Conservation (phyloP, 1,139 yeast species). For the Taphrina communis region DNA sequence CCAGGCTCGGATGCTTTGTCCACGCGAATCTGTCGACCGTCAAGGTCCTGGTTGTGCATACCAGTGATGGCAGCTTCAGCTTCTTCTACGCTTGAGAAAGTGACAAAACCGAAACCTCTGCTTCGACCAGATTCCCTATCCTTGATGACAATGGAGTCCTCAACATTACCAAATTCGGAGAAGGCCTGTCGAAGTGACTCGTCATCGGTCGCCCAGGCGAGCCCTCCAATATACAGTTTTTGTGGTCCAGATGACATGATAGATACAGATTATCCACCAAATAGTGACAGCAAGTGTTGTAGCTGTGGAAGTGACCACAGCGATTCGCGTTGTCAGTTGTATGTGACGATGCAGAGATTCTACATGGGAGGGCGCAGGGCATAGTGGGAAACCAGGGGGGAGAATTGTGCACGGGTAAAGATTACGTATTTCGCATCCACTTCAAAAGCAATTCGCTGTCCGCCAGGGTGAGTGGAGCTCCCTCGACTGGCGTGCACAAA, state of each 20-base stretch:
- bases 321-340: no score
- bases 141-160: slow-evolving; percentile 41
- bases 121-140: slow-evolving; percentile 40
- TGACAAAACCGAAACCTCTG: slow-evolving; percentile 41
- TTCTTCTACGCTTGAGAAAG: slow-evolving; percentile 28
- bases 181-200: slow-evolving; percentile 34
- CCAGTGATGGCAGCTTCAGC: slow-evolving; percentile 40
- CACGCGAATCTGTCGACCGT: slow-evolving; percentile 40
- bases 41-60: slow-evolving; percentile 40
- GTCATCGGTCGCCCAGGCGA: slow-evolving; percentile 41
- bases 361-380: neutral
- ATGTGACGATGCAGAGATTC: no score
- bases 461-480: neutral
- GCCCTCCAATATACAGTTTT: slow-evolving; percentile 39
- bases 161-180: slow-evolving; percentile 35
- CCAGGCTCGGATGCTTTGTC: slow-evolving; percentile 41
- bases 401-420: slow-evolving; percentile 3
- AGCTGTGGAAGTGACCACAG: no score
- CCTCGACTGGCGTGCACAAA: slow-evolving; percentile 17
- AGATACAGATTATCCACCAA: neutral
- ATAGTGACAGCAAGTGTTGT: no score
- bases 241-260: slow-evolving; percentile 32
- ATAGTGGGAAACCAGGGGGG: neutral
- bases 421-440: neutral
- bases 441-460: neutral